Conservation (phyloP, 352 stramenopile species). For the Phytopythium vexans region DNA sequence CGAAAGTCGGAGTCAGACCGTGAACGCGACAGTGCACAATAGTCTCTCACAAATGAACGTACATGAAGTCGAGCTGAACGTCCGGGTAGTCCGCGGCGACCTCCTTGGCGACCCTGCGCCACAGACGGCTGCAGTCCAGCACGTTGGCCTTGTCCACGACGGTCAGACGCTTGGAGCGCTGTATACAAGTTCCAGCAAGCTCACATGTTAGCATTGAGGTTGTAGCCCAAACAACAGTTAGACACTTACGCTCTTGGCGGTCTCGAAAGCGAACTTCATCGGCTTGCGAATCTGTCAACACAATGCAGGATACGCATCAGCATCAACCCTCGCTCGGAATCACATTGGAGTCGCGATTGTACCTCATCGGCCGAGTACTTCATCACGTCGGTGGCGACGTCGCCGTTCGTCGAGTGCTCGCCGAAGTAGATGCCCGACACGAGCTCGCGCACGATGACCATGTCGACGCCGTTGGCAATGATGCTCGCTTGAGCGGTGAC, state of each 20-base stretch:
- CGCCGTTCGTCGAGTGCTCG: slow-evolving; percentile 69
- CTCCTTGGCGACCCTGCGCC: slow-evolving; percentile 91
- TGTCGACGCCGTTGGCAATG: slow-evolving; percentile 94
- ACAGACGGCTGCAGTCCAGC: slow-evolving; percentile 93
- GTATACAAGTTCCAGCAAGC: slow-evolving; percentile 31
- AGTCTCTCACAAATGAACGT: slow-evolving; percentile 1
- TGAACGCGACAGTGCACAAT: not conserved
- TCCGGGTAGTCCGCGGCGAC: slow-evolving; percentile 90
- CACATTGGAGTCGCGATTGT: not conserved
- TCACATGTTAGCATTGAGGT: slow-evolving; percentile 19
- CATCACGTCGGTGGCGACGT: slow-evolving; percentile 93
- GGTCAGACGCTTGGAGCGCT: slow-evolving; percentile 94
- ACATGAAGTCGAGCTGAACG: slow-evolving; percentile 96
- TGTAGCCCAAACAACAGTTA: not conserved
- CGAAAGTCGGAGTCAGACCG: slow-evolving; percentile 26
- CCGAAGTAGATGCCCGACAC: slow-evolving; percentile 99
- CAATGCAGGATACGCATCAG: not conserved
- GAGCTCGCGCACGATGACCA: slow-evolving; percentile 98
- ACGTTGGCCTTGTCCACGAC: slow-evolving; percentile 99
- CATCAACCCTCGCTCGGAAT: not conserved
- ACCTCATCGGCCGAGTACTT: slow-evolving; percentile 96
- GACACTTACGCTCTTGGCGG: slow-evolving; percentile 59
- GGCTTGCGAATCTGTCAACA: slow-evolving; percentile 55
- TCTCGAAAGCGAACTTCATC: slow-evolving; percentile 86
- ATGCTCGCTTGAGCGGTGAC: slow-evolving; percentile 97